These are phyloP conservation scores for Pichia sp. DNA, from an alignment of 1,139 yeast genomes.

Conservation along the genomic window DNA sequence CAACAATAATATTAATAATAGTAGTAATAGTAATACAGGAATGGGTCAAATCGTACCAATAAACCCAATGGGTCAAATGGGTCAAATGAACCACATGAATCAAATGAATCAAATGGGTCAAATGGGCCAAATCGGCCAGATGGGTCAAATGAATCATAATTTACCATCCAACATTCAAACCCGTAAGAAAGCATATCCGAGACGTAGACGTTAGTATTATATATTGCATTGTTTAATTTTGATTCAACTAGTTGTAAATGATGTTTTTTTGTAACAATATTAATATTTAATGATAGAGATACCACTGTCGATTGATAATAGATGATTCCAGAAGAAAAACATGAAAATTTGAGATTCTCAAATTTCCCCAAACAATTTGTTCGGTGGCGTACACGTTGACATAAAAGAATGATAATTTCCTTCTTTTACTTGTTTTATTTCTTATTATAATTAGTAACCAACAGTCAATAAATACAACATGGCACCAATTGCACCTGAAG, in stretches of 20 bases:
- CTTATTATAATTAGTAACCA: neutral
- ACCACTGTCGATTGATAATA: too few relatives aligned
- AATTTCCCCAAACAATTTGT: neutral
- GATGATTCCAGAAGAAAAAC: neutral
- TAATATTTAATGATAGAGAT: neutral
- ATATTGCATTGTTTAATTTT: neutral
- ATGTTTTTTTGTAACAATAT: neutral
- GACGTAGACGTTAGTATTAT: conserved; percentile 3
- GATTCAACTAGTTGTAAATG: neutral
- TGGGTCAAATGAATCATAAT: neutral
- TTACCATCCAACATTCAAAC: neutral
- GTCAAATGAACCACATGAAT: neutral
- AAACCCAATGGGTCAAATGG: neutral
- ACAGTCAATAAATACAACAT: conserved; percentile 1
- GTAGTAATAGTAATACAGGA: neutral
- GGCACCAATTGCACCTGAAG: conserved; percentile 32
- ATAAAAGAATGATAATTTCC: neutral
- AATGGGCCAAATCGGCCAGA: neutral
- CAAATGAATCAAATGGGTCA: neutral
- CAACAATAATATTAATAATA: neutral
- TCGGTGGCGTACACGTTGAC: neutral
- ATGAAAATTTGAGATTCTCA: neutral
- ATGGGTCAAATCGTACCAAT: neutral
- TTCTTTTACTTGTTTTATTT: neutral
- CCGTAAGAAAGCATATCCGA: conserved; percentile 12